Base-by-base conservation (phyloP, 768 basidiomycete genomes). In the Leucosporidium creatinivorum region DNA sequence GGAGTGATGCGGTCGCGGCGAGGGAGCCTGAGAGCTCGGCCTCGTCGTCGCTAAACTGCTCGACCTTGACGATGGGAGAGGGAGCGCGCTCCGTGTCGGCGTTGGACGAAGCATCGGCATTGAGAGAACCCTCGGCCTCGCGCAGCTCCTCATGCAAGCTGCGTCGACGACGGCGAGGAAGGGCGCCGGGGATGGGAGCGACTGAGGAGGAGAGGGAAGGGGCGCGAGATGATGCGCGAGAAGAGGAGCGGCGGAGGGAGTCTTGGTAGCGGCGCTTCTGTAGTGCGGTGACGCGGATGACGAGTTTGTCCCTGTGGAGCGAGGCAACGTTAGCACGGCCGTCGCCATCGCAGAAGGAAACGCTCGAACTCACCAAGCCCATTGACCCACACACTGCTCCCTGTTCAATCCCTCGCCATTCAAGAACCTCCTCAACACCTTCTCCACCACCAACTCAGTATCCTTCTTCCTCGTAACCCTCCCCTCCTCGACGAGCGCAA, bases 401-500 rank as follows among this genome's bases (percentile, higher is more conserved):
- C 84, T 54, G 1, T 78, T 73, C 0, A 80, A 65, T 36, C 76
- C 76, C 19, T 83, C 72, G 26, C 61, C 23, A 33, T 30, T 49
- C 64, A 75, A 61, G 75, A 88, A 93, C 51, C 85, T 80, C 36
- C 79, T 79, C 36, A 89, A 83, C 1, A 93, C 88, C 33, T 81
- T 78, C 4, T 83, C 76, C 49, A 56, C n/a, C 0, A 51, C 62
- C 21, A 58, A 25, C 30, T 72, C 67, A 18, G 58, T 50, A 17
- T 58, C 80, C 79, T 52, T 76, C 75, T n/a, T 72, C 58, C 3
- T 75, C 58, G 31, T 77, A 70, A 66, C 59, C 73, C 49, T 66
- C 75, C 71, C 81, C 84, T 56, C 85, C 62, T 88, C 87, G 17
- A 87, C 86, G 69, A 91, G 87, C 73, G 88, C 89, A 28, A 83